Evolutionary conservation across 768 basidiomycete genomes (phyloP), one percentile per base, ranked within the genome.

Genomic region (Saitozyma sp.): DNA sequence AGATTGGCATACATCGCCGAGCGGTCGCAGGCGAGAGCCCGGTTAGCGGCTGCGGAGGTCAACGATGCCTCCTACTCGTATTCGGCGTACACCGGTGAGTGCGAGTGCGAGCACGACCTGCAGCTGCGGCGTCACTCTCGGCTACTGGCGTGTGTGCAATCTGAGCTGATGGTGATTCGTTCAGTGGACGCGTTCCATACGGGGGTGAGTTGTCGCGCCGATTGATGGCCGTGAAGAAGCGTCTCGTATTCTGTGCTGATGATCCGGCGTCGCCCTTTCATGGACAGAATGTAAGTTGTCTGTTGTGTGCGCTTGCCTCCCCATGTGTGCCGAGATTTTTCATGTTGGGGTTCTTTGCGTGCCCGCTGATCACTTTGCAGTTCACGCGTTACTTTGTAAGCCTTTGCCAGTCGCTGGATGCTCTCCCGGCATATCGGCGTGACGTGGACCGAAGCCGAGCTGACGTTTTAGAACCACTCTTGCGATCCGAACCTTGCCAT

Each of bases 401-500:
- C 29, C 29, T 29, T 29, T 29, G 29, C 29, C 29, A 29, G 2
- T 29, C 29, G 29, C 29, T 29, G 29, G 5, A 29, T 29, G 29
- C 29, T 29, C 29, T 29, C 29, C 29, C 5, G 29, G 92, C 90
- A 74, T 71, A 85, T 82, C 20, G 38, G 10, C 43, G 29, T 40
- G 42, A 55, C 6, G 40, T 39, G 8, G 17, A 43, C 45, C 20
- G 19, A 1, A 20, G 17, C 40, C 20, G 11, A 37, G 53, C 43
- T 68, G 50, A 59, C 37, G 29, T 38, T 2, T 62, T 51, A 93
- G 91, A 96, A 95, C 67, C 92, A 96, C 68, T 91, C 89, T 16
- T 95, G 93, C 70, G 88, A 91, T 60, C 92, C 92, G 0, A 96
- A 95, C 73, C 87, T 88, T 66, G 75, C 75, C 6, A 83, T 92